Percentiles rank a stretch among this genome's conserved stretches.
phyloP scores from a whole-genome alignment of 164 flowering plant genomes.

The Macadamia integrifolia region DNA sequence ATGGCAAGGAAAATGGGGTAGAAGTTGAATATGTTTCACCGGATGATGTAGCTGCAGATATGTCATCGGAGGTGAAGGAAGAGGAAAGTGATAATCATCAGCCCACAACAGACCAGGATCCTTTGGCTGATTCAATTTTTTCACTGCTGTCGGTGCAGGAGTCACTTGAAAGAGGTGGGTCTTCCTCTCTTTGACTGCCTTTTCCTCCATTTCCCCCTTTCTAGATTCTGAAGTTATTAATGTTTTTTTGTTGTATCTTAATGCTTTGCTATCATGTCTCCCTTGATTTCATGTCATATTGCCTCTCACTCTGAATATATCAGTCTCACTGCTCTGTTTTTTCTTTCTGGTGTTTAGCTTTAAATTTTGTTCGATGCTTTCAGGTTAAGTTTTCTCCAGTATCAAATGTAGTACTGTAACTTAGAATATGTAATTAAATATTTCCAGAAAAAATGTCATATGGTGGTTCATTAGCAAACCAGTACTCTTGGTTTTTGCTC shows the following conservation, averaged over 20 bases:
- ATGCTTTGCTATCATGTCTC: neutral
- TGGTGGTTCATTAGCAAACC: no score
- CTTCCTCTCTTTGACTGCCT: neutral
- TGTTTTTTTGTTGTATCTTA: neutral
- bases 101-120: constrained; percentile 36
- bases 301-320: no score
- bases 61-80: constrained; percentile 33
- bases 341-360: no score
- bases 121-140: constrained; percentile 44
- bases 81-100: constrained; percentile 27
- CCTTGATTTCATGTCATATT: neutral
- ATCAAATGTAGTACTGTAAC: no score
- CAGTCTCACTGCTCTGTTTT: no score
- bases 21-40: constrained; percentile 40
- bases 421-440: no score
- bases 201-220: neutral
- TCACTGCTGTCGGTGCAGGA: constrained; percentile 55
- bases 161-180: constrained; percentile 58
- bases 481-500: no score
- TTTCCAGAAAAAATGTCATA: no score
- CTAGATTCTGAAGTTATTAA: neutral
- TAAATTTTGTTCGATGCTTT: no score
- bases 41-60: constrained; percentile 33
- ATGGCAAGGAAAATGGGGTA: constrained; percentile 31
- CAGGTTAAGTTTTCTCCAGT: no score